Conservation (phyloP, 2,329 filamentous ascomycete genomes). For the Colletotrichum acutatum region DNA sequence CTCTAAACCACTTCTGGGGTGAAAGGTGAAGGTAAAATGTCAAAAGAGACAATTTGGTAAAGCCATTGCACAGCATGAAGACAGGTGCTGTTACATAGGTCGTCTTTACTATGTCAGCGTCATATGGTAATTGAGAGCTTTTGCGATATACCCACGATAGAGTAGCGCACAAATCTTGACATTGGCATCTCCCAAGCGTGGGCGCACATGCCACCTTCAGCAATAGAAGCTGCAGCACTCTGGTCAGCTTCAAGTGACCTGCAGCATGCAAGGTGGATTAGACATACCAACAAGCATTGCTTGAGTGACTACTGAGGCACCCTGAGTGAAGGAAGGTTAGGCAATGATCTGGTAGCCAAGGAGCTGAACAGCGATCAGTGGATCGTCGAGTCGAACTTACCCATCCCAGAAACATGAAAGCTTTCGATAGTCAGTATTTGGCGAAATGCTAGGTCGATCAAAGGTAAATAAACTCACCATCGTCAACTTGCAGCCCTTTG, state of each 20-base stretch:
- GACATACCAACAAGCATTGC: slow-evolving; percentile 10
- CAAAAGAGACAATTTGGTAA: slow-evolving; percentile 51
- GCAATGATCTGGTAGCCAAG: not conserved
- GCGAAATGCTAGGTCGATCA: too few relatives aligned
- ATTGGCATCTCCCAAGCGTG: slow-evolving; percentile 38
- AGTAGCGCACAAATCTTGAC: slow-evolving; percentile 22
- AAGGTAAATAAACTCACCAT: slow-evolving; percentile 33
- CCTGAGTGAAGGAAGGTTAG: not conserved
- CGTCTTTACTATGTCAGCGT: not conserved
- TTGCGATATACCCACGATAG: slow-evolving; percentile 20
- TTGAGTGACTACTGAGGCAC: slow-evolving; percentile 25
- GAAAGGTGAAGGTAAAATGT: slow-evolving; percentile 51
- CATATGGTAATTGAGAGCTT: too few relatives aligned
- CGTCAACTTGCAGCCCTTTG: slow-evolving; percentile 38
- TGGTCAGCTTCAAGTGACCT: not conserved
- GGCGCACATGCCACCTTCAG: slow-evolving; percentile 14
- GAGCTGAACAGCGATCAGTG: not conserved
- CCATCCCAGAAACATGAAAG: slow-evolving; percentile 1
- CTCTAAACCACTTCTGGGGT: slow-evolving; percentile 47
- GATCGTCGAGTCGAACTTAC: not conserved
- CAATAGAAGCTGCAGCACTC: not conserved
- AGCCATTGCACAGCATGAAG: slow-evolving; percentile 48
- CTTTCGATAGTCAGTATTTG: not conserved
- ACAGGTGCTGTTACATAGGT: slow-evolving; percentile 41
- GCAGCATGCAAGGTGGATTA: not conserved